A percentile compares a stretch with the other conserved stretches of the same genome.
Conservation (phyloP, 2,329 filamentous ascomycete species). For the Clonostachys solani region DNA sequence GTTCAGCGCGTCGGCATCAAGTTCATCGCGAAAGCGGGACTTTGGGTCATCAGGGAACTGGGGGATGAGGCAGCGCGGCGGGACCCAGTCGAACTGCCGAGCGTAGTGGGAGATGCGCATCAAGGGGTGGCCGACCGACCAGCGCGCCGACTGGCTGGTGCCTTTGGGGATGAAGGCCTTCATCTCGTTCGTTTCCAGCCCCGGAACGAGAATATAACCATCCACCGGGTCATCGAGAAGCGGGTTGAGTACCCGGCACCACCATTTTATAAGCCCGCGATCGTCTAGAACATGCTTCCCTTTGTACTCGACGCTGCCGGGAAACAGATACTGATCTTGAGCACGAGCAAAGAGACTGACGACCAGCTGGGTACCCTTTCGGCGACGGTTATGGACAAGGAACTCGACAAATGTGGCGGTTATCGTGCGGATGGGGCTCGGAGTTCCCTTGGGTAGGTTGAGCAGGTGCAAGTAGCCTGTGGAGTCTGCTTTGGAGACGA, state of each 20-base stretch:
- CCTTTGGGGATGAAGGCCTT: conserved; percentile 68
- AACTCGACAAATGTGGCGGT: conserved; percentile 72
- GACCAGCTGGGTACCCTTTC: conserved; percentile 63
- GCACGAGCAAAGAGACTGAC: conserved; percentile 89
- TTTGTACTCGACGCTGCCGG: conserved; percentile 79
- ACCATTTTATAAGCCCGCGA: conserved; percentile 87
- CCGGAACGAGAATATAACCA: conserved; percentile 83
- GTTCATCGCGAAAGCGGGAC: conserved; percentile 78
- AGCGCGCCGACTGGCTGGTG: conserved; percentile 37
- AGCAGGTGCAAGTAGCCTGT: conserved; percentile 78
- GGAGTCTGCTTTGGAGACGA: conserved; percentile 95
- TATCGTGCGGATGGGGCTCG: conserved; percentile 71
- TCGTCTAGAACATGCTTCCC: conserved; percentile 92
- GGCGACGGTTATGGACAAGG: conserved; percentile 60
- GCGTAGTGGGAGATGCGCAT: conserved; percentile 59
- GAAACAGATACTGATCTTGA: conserved; percentile 92
- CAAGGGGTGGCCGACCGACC: conserved; percentile 71
- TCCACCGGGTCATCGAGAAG: conserved; percentile 46
- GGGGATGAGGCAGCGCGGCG: conserved; percentile 80
- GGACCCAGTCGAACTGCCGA: conserved; percentile 54
- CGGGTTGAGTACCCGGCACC: conserved; percentile 83
- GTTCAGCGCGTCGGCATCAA: conserved; percentile 76
- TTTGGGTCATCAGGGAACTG: conserved; percentile 96
- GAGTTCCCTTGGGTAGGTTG: conserved; percentile 53
- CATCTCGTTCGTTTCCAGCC: conserved; percentile 77